A percentile compares a stretch with the other conserved stretches of the same genome.
These are phyloP conservation scores for Barnettozyma populi DNA, from an alignment of 805 yeast species.

Conservation along the genomic window DNA sequence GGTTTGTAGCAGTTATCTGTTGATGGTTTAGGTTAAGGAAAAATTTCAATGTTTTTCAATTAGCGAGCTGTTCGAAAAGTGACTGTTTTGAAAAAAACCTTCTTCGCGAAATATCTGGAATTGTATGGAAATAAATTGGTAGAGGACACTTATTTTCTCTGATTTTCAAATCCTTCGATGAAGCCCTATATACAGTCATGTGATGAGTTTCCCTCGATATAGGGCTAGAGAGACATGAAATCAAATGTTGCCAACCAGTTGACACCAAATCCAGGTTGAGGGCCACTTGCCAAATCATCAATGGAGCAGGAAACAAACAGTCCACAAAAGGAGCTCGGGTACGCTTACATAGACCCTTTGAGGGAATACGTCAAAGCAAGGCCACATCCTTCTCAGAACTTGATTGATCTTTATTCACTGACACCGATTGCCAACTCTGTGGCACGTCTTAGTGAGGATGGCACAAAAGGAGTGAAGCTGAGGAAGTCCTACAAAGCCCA, in stretches of 20 bases:
- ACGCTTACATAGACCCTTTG: slow-evolving; percentile 36
- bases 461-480: slow-evolving; percentile 86
- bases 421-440: slow-evolving; percentile 67
- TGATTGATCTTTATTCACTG: slow-evolving; percentile 64
- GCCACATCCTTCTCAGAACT: slow-evolving; percentile 72
- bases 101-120: background rate
- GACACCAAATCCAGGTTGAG: background rate
- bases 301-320: background rate
- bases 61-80: background rate
- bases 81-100: slow-evolving; percentile 7
- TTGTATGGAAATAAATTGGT: background rate
- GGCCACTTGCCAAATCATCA: background rate
- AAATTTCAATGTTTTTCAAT: slow-evolving; percentile 24
- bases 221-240: background rate
- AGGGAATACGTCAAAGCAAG: slow-evolving; percentile 31
- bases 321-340: slow-evolving; percentile 24
- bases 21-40: slow-evolving; percentile 11
- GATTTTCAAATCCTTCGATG: background rate
- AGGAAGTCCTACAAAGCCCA: slow-evolving; percentile 95
- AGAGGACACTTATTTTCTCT: background rate
- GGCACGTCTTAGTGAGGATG: slow-evolving; percentile 82
- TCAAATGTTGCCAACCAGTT: background rate
- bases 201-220: background rate
- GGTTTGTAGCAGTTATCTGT: slow-evolving; percentile 9
- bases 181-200: background rate